These are phyloP conservation scores for Russula olivacea DNA, from an alignment of 768 basidiomycete genomes.

Conservation along the genomic window DNA sequence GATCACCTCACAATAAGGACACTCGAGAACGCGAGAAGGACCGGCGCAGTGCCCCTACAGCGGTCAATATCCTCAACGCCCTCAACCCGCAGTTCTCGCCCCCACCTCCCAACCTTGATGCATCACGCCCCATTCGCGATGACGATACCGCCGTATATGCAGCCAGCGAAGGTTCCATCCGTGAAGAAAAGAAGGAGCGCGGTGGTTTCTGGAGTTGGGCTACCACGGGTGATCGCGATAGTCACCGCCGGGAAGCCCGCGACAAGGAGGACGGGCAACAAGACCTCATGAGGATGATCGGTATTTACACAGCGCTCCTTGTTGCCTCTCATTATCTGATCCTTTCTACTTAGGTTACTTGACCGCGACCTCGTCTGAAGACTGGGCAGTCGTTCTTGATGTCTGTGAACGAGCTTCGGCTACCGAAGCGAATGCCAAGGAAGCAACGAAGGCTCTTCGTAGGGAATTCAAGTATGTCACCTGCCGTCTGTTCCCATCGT, in stretches of 20 bases:
- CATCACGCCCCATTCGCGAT: constrained; percentile 30
- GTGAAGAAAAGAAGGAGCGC: constrained; percentile 41
- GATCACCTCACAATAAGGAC: constrained; percentile 25
- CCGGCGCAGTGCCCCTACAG: constrained; percentile 29
- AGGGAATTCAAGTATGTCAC: constrained; percentile 73
- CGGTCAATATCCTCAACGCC: constrained; percentile 53
- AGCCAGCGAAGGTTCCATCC: constrained; percentile 26
- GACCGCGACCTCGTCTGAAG: constrained; percentile 73
- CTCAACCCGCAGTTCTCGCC: constrained; percentile 48
- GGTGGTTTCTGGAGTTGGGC: constrained; percentile 49
- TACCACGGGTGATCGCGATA: constrained; percentile 33
- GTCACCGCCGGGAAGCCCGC: constrained; percentile 35
- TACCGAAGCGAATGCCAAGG: constrained; percentile 69
- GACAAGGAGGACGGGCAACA: constrained; percentile 39
- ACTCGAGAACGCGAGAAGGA: constrained; percentile 30
- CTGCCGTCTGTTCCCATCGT: neutral
- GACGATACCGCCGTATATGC: constrained; percentile 30
- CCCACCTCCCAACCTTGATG: constrained; percentile 12
- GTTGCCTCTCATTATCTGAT: neutral
- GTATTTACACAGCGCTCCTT: constrained; percentile 32
- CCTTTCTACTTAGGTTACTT: constrained; percentile 49
- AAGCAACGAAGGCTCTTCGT: constrained; percentile 74
- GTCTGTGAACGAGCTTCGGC: constrained; percentile 79
- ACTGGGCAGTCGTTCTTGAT: constrained; percentile 76
- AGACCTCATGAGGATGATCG: constrained; percentile 66